phyloP scores from a whole-genome alignment of 202 grass and related monocot species.

The Musa balbisiana region DNA sequence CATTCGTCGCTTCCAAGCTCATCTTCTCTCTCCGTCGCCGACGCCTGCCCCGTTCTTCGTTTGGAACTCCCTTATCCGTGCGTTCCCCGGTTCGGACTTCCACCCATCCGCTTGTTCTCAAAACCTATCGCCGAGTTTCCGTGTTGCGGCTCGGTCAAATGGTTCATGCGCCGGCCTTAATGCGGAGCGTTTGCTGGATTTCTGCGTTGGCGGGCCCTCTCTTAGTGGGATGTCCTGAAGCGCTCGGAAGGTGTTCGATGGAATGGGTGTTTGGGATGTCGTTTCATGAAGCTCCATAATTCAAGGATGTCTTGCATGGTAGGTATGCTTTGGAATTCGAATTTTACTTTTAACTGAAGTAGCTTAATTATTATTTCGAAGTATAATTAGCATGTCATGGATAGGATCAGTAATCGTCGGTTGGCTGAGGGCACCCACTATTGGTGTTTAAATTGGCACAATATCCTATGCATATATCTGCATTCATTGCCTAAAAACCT shows the following conservation, averaged over 20 bases:
- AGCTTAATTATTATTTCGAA: not conserved
- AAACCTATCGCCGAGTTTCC: slow-evolving; percentile 4
- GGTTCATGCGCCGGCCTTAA: slow-evolving; percentile 7
- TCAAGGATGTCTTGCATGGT: slow-evolving; percentile 21
- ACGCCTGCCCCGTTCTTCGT: slow-evolving; percentile 2
- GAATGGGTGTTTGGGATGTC: slow-evolving; percentile 24
- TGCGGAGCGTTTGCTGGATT: slow-evolving; percentile 17
- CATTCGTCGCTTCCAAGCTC: slow-evolving; percentile 4
- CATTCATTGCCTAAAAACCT: too few species aligned
- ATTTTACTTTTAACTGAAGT: not conserved
- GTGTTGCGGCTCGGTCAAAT: not conserved
- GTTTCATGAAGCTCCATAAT: slow-evolving; percentile 15
- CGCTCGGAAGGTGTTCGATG: slow-evolving; percentile 37
- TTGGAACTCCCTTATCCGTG: slow-evolving; percentile 24
- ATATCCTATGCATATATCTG: too few species aligned
- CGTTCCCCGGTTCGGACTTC: not conserved
- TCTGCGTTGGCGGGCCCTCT: slow-evolving; percentile 11
- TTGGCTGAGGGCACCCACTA: too few species aligned
- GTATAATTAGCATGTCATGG: too few species aligned
- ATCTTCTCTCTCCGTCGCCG: slow-evolving; percentile 14
- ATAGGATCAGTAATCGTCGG: too few species aligned
- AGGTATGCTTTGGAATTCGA: not conserved
- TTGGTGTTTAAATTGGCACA: too few species aligned
- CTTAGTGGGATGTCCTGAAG: not conserved
- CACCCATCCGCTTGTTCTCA: slow-evolving; percentile 21